These are phyloP conservation scores for Ustilago lituana DNA, from an alignment of 1,284 basidiomycete species.

Conservation along the genomic window DNA sequence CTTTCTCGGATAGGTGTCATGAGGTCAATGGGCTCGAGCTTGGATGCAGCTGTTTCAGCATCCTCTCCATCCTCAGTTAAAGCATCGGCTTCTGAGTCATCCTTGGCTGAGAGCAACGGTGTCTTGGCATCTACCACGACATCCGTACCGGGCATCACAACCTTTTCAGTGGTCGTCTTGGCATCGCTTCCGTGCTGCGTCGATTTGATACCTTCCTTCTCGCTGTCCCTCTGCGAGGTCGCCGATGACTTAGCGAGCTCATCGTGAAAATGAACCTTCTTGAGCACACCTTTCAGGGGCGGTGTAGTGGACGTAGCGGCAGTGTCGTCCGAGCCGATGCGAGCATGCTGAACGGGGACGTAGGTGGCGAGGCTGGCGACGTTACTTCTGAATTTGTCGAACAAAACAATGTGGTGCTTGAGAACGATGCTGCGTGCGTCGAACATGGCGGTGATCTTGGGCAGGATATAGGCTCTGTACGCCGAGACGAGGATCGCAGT, in stretches of 20 bases:
- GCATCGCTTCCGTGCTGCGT: slow-evolving; percentile 23
- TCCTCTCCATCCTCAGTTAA: slow-evolving; percentile 9
- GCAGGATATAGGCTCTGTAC: slow-evolving; percentile 56
- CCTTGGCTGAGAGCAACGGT: slow-evolving; percentile 18
- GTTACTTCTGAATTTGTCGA: slow-evolving; percentile 37
- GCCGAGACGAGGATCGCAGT: slow-evolving; percentile 53
- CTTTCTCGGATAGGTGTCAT: slow-evolving; percentile 50
- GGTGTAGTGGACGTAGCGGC: neutral
- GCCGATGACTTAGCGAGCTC: slow-evolving; percentile 20
- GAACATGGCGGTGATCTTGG: slow-evolving; percentile 54
- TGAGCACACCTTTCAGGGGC: slow-evolving; percentile 44
- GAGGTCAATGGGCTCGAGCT: slow-evolving; percentile 57
- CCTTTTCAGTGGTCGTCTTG: slow-evolving; percentile 17
- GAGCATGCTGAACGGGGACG: slow-evolving; percentile 20
- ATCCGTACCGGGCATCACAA: slow-evolving; percentile 33
- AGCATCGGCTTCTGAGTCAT: slow-evolving; percentile 8
- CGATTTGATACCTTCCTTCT: slow-evolving; percentile 37
- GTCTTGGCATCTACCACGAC: slow-evolving; percentile 42
- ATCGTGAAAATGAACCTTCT: slow-evolving; percentile 57
- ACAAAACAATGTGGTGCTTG: slow-evolving; percentile 51
- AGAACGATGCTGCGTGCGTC: slow-evolving; percentile 54
- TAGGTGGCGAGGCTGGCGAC: slow-evolving; percentile 32
- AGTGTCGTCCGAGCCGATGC: slow-evolving; percentile 5
- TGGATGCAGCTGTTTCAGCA: neutral
- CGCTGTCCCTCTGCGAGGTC: too few species aligned